Conservation (phyloP, 2,329 filamentous ascomycete species). For the Cladophialophora psammophila region DNA sequence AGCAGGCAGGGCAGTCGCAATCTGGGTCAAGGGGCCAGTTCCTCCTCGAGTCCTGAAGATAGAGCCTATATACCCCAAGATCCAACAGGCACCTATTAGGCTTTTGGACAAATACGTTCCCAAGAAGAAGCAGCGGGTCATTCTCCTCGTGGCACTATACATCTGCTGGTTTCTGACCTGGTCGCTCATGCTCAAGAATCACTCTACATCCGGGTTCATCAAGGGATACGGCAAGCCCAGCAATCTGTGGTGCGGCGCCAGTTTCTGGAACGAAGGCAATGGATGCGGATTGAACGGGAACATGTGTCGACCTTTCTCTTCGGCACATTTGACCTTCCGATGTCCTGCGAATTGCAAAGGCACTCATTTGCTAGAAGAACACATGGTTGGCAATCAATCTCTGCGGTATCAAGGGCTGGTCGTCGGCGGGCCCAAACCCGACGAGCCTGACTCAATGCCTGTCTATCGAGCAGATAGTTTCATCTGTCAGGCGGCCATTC, state of each 20-base stretch:
- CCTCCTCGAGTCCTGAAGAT: constrained; percentile 56
- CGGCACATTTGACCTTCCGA: constrained; percentile 61
- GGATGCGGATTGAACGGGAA: constrained; percentile 63
- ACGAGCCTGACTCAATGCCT: constrained; percentile 53
- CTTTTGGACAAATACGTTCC: constrained; percentile 55
- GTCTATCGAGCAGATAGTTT: constrained; percentile 89
- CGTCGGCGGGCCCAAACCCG: constrained; percentile 56
- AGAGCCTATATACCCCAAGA: constrained; percentile 54
- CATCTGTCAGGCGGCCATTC: constrained; percentile 83
- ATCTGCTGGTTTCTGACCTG: constrained; percentile 57
- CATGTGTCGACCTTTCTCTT: constrained; percentile 62
- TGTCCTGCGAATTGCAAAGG: constrained; percentile 63
- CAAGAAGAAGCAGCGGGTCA: constrained; percentile 55
- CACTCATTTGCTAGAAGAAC: constrained; percentile 57
- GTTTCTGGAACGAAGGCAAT: constrained; percentile 55
- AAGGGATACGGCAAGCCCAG: constrained; percentile 57
- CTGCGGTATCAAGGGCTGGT: constrained; percentile 61
- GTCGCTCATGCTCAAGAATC: constrained; percentile 54
- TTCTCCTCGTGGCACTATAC: constrained; percentile 53
- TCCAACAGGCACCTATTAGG: constrained; percentile 56
- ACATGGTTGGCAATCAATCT: constrained; percentile 59
- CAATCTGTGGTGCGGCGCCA: constrained; percentile 55
- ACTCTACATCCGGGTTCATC: constrained; percentile 56
- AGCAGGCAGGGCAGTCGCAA: constrained; percentile 51
- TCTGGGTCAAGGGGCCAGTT: constrained; percentile 58